Evolutionary conservation across 2,329 filamentous ascomycete genomes (phyloP).

Genomic region (Trichoderma polysporum): DNA sequence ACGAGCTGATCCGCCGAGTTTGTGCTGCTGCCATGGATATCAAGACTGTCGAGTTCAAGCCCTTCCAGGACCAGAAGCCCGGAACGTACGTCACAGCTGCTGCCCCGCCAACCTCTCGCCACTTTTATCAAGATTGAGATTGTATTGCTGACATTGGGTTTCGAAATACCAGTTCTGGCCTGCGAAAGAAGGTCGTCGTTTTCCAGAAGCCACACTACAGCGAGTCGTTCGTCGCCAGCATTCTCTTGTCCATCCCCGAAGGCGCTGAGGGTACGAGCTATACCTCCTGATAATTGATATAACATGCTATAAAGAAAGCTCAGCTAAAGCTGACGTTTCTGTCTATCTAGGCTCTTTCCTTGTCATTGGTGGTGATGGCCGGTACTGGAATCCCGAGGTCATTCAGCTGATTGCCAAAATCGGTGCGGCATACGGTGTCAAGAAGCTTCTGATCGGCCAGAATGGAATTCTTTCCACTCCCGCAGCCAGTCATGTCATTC

Average conservation of each 20-base stretch:
- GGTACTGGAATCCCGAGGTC: constrained; percentile 96
- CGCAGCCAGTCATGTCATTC: constrained; percentile 92
- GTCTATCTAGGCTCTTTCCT: constrained; percentile 65
- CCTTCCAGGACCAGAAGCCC: constrained; percentile 96
- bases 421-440: constrained; percentile 92
- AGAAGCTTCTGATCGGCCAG: constrained; percentile 97
- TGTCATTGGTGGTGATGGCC: constrained; percentile 95
- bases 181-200: constrained; percentile 97
- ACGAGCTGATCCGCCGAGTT: not conserved
- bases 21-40: constrained; percentile 56
- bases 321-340: constrained; percentile 21
- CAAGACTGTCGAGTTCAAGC: constrained; percentile 77
- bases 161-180: constrained; percentile 69
- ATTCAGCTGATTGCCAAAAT: constrained; percentile 98
- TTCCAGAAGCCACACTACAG: constrained; percentile 96
- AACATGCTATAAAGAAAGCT: not conserved
- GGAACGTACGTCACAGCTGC: constrained; percentile 76
- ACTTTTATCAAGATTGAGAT: not conserved
- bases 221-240: constrained; percentile 91
- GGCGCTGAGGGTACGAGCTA: constrained; percentile 67
- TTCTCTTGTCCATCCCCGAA: constrained; percentile 94
- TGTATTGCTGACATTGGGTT: constrained; percentile 21
- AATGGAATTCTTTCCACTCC: constrained; percentile 96
- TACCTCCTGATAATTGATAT: too few relatives aligned
- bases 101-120: constrained; percentile 17